Conservation (phyloP, 495 filamentous ascomycete species). For the Parathielavia appendiculata region DNA sequence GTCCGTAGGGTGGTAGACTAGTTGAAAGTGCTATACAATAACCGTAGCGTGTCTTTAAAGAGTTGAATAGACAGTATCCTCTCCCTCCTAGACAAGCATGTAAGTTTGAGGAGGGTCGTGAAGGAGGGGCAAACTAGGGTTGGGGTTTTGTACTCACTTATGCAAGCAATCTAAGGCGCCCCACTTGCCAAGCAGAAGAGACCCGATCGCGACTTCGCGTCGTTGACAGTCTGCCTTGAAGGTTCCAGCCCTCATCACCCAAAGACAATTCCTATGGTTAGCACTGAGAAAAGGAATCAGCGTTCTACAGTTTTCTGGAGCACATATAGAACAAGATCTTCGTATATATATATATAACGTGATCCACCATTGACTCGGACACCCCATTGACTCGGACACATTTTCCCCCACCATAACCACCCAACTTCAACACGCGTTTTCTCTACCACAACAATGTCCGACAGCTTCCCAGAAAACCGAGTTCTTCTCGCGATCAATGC, state of each 20-base stretch:
- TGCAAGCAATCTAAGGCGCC: neutral
- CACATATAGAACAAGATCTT: no score
- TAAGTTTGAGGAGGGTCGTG: no score
- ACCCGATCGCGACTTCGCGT: neutral
- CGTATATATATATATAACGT: no score
- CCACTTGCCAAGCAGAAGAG: conserved; percentile 8
- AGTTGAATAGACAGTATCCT: neutral
- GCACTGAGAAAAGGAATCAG: no score
- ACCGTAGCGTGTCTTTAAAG: neutral
- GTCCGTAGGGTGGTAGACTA: conserved; percentile 11
- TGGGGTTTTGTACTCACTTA: neutral
- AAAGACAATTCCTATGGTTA: neutral
- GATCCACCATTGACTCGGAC: no score
- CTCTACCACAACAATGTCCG: no score
- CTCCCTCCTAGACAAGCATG: no score
- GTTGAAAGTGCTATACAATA: neutral
- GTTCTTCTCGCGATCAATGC: no score
- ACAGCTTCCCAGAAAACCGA: no score
- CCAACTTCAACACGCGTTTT: no score
- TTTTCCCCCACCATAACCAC: no score
- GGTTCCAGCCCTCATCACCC: neutral
- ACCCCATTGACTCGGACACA: no score
- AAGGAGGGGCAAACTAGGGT: neutral
- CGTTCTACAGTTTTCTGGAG: neutral
- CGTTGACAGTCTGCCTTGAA: neutral